A percentile compares a stretch with the other conserved stretches of the same genome.
Conservation (phyloP, 805 yeast genomes). For the Kuraishia ogatae region DNA sequence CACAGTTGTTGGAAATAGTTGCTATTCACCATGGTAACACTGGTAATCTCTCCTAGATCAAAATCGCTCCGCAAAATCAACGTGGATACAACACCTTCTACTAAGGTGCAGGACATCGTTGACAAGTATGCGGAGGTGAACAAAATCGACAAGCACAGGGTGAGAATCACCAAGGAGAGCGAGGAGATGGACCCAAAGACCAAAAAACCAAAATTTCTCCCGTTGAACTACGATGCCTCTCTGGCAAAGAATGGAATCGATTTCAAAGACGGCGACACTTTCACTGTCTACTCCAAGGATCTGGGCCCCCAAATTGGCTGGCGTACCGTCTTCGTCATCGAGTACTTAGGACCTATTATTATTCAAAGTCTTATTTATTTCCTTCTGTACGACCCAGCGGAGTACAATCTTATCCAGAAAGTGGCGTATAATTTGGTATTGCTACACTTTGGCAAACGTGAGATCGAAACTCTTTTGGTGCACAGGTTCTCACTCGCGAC, state of each 20-base stretch:
- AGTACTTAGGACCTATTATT: conserved; percentile 83
- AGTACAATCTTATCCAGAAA: conserved; percentile 43
- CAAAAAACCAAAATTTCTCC: conserved; percentile 28
- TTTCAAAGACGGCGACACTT: conserved; percentile 22
- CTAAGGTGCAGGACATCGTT: conserved; percentile 26
- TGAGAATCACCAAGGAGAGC: conserved; percentile 40
- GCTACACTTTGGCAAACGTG: conserved; percentile 82
- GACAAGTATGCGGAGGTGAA: conserved; percentile 31
- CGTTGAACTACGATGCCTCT: conserved; percentile 35
- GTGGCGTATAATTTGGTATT: conserved; percentile 47
- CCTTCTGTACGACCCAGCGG: conserved; percentile 24
- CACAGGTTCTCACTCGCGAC: conserved; percentile 85
- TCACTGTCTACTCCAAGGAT: conserved; percentile 64
- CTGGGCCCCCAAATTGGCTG: conserved; percentile 90
- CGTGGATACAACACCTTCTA: conserved; percentile 27
- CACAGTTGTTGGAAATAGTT: no score
- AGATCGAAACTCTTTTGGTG: conserved; percentile 74
- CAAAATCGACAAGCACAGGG: conserved; percentile 34
- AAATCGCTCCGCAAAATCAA: conserved; percentile 42
- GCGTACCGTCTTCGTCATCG: conserved; percentile 83
- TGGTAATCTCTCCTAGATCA: conserved; percentile 54
- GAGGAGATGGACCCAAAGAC: conserved; percentile 17
- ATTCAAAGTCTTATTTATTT: conserved; percentile 66
- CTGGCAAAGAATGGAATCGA: conserved; percentile 37
- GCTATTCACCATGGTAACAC: conserved; percentile 30